Percentiles rank a stretch among this genome's conserved stretches.
phyloP scores from a whole-genome alignment of 148 eudicot species.

The Chenopodium formosanum region DNA sequence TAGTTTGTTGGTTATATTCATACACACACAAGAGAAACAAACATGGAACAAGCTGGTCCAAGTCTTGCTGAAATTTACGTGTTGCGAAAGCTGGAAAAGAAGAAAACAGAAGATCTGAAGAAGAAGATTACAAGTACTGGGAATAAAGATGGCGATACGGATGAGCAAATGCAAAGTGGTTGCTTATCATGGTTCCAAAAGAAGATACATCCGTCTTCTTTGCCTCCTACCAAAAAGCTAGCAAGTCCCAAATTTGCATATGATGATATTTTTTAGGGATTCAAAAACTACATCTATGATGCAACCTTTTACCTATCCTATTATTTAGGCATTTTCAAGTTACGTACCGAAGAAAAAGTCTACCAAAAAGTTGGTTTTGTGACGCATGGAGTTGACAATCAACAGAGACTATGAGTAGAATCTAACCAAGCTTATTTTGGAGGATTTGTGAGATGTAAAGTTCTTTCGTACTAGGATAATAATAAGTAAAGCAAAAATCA shows the following conservation, averaged over 20 bases:
- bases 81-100: slow-evolving; percentile 20
- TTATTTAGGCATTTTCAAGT: too few species aligned
- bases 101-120: slow-evolving; percentile 17
- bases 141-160: background rate
- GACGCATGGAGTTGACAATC: too few species aligned
- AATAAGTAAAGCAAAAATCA: too few species aligned
- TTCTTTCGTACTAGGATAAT: too few species aligned
- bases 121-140: background rate
- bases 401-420: too few species aligned
- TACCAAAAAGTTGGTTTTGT: too few species aligned
- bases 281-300: too few species aligned
- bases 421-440: too few species aligned
- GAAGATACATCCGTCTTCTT: slow-evolving; percentile 24
- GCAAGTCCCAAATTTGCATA: background rate
- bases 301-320: too few species aligned
- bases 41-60: slow-evolving; percentile 19
- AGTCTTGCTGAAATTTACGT: slow-evolving; percentile 27
- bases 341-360: too few species aligned
- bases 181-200: slow-evolving; percentile 21
- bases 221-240: background rate
- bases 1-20: background rate
- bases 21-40: background rate
- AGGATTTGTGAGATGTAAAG: too few species aligned
- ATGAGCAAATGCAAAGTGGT: slow-evolving; percentile 2
- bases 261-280: too few species aligned